Conservation (phyloP, 495 filamentous ascomycete species). For the Rostrohypoxylon terebratum region DNA sequence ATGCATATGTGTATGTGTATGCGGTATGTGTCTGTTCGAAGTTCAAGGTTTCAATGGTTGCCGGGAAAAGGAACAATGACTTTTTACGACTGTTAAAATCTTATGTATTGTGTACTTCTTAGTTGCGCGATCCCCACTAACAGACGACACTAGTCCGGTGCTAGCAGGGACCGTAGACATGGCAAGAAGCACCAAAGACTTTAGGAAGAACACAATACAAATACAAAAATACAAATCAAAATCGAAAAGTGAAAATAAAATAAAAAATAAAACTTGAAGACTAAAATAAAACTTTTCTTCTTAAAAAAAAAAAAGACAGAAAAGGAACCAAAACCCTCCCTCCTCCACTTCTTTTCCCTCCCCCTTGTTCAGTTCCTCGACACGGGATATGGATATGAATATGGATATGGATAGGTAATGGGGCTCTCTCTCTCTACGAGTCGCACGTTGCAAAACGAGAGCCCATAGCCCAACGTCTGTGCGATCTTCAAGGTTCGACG, state of each 20-base stretch:
- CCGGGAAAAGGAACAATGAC: conserved; percentile 10
- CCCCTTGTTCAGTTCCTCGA: conserved; percentile 37
- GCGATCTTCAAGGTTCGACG: conserved; percentile 41
- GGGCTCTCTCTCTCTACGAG: conserved; percentile 47
- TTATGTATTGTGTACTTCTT: background rate
- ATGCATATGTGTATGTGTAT: conserved; percentile 18
- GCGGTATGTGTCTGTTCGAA: conserved; percentile 24
- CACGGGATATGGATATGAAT: conserved; percentile 31
- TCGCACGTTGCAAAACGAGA: conserved; percentile 39
- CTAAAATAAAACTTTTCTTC: conserved; percentile 1
- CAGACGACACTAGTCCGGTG: conserved; percentile 13
- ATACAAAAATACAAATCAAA: background rate
- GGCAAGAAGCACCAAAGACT: background rate
- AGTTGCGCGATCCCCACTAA: background rate
- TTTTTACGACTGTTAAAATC: background rate
- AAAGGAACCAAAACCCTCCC: conserved; percentile 11
- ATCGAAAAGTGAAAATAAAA: conserved; percentile 1
- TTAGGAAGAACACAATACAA: background rate
- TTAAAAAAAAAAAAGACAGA: conserved; percentile 4
- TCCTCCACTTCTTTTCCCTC: background rate
- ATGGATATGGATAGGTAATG: background rate
- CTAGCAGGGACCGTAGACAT: background rate
- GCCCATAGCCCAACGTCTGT: conserved; percentile 49
- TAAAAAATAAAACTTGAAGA: too few relatives aligned
- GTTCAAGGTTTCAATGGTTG: conserved; percentile 11